These are phyloP conservation scores for Thelonectria olida DNA, from an alignment of 2,329 filamentous ascomycete species.

Conservation along the genomic window DNA sequence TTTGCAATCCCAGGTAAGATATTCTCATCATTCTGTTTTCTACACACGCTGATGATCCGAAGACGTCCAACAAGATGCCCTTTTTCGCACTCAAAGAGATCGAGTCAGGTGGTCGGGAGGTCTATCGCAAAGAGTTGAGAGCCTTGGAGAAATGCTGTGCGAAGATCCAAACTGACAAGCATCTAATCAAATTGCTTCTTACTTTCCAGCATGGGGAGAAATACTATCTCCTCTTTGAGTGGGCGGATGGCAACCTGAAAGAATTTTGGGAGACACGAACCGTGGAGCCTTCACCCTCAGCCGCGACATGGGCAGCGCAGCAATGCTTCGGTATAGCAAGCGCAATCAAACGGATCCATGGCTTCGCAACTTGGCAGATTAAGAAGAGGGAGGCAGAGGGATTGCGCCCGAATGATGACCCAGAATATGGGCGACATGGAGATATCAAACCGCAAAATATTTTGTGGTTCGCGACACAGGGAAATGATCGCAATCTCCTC, in stretches of 20 bases:
- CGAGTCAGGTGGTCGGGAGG: not conserved
- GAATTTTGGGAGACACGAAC: not conserved
- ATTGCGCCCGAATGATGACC: not conserved
- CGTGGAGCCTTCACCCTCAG: not conserved
- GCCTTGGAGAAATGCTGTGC: not conserved
- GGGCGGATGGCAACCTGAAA: not conserved
- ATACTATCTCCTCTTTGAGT: slow-evolving; percentile 1
- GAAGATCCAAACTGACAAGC: not conserved
- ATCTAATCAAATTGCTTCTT: not conserved
- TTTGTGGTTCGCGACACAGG: not conserved
- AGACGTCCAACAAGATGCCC: not conserved
- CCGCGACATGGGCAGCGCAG: not conserved
- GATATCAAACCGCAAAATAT: slow-evolving; percentile 5
- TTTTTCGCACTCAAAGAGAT: not conserved
- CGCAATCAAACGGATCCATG: not conserved
- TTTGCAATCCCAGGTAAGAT: not conserved
- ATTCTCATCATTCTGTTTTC: not conserved
- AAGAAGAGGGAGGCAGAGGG: not conserved
- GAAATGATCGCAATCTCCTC: not conserved
- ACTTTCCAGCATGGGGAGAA: not conserved
- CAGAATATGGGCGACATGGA: not conserved
- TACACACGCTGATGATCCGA: not conserved
- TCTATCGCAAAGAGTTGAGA: not conserved
- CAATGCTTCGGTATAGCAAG: not conserved
- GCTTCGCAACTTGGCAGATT: not conserved